Percentiles rank a stretch among this genome's conserved stretches.
These are phyloP conservation scores for Lipomyces starkeyi DNA, from an alignment of 805 yeast genomes.

Conservation along the genomic window DNA sequence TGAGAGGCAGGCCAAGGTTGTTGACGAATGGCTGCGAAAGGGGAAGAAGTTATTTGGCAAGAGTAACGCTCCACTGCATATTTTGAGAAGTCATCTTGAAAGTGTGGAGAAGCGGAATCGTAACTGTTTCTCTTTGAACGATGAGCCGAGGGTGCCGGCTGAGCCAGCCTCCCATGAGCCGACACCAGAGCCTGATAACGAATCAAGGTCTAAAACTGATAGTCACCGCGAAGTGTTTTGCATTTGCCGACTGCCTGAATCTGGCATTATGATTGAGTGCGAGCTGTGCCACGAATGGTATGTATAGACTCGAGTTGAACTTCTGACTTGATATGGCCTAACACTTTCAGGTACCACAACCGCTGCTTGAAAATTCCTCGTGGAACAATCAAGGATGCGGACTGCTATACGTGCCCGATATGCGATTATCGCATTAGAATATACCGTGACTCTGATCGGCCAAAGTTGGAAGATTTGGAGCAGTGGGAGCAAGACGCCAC, in stretches of 20 bases:
- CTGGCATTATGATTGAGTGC: constrained; percentile 88
- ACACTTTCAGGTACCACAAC: constrained; percentile 58
- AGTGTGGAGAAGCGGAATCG: constrained; percentile 38
- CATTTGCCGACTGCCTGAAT: constrained; percentile 62
- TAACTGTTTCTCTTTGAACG: constrained; percentile 42
- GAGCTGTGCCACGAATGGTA: constrained; percentile 92
- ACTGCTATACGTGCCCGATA: constrained; percentile 59
- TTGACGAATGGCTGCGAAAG: constrained; percentile 50
- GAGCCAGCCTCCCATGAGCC: constrained; percentile 52
- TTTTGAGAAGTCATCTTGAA: constrained; percentile 44
- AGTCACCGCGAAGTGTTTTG: constrained; percentile 46
- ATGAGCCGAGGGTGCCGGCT: constrained; percentile 32
- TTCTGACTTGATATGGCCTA: background rate
- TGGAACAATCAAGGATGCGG: constrained; percentile 44
- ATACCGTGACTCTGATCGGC: constrained; percentile 47
- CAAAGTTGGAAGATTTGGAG: constrained; percentile 47
- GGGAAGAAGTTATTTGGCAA: constrained; percentile 49
- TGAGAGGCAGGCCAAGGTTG: constrained; percentile 40
- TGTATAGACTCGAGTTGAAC: background rate
- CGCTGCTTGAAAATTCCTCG: constrained; percentile 64
- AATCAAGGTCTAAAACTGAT: constrained; percentile 9
- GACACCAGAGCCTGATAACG: constrained; percentile 59
- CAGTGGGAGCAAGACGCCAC: constrained; percentile 44
- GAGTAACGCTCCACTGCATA: constrained; percentile 46
- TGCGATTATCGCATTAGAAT: constrained; percentile 51